These are phyloP conservation scores for Penicillium cosmopolitanum DNA, from an alignment of 495 filamentous ascomycete species.

Conservation along the genomic window DNA sequence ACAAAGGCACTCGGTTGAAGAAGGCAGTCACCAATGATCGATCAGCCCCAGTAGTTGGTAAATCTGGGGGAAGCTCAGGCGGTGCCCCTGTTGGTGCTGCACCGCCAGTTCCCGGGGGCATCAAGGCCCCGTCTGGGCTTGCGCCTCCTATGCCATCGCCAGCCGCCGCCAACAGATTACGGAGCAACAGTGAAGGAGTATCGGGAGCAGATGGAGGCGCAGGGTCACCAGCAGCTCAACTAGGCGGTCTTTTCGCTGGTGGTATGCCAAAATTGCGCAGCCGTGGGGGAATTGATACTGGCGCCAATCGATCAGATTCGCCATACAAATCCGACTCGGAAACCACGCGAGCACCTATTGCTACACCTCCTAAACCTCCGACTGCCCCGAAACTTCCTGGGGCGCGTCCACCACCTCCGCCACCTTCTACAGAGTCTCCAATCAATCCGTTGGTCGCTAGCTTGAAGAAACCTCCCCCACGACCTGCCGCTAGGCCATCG, in stretches of 20 bases:
- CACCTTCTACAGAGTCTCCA: slow-evolving; percentile 58
- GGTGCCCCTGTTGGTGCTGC: slow-evolving; percentile 70
- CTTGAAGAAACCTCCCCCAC: slow-evolving; percentile 60
- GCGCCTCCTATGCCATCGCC: slow-evolving; percentile 73
- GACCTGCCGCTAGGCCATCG: slow-evolving; percentile 43
- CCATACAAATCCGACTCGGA: slow-evolving; percentile 83
- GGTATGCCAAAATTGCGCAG: slow-evolving; percentile 95
- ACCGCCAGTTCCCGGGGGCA: slow-evolving; percentile 76
- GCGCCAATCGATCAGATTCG: slow-evolving; percentile 71
- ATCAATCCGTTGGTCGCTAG: slow-evolving; percentile 62
- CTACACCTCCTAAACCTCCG: slow-evolving; percentile 58
- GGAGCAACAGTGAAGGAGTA: slow-evolving; percentile 81
- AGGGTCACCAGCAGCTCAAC: slow-evolving; percentile 65
- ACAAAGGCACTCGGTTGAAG: slow-evolving; percentile 78
- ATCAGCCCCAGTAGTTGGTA: slow-evolving; percentile 75
- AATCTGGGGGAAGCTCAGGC: slow-evolving; percentile 55
- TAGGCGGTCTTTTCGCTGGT: slow-evolving; percentile 88
- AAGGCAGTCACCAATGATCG: slow-evolving; percentile 94
- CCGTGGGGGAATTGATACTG: slow-evolving; percentile 87
- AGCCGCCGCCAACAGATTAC: slow-evolving; percentile 59
- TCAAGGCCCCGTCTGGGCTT: slow-evolving; percentile 65
- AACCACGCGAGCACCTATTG: slow-evolving; percentile 45
- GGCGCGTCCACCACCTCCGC: slow-evolving; percentile 53
- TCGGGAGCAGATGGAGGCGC: slow-evolving; percentile 44
- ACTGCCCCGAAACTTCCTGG: slow-evolving; percentile 67